Evolutionary conservation across 164 flowering plant species (phyloP).

Genomic region (Santalum album): DNA sequence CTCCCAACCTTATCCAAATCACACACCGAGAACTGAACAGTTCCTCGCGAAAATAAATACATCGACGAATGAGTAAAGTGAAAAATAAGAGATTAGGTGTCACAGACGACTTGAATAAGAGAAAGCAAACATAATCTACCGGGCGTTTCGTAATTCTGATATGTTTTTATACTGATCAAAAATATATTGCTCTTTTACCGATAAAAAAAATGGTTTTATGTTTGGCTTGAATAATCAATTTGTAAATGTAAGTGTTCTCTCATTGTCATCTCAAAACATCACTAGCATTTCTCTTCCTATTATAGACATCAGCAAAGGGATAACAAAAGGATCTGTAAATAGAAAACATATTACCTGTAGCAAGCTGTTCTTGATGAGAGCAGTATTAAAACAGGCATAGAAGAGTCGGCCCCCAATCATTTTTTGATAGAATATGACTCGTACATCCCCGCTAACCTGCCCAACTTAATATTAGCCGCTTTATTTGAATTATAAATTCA

Average conservation of each 20-base stretch:
- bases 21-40: constrained; percentile 44
- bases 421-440: constrained; percentile 64
- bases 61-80: too few species aligned
- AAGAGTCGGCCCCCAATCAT: constrained; percentile 76
- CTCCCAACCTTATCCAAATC: constrained; percentile 75
- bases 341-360: constrained; percentile 43
- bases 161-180: too few species aligned
- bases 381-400: constrained; percentile 73
- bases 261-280: neutral
- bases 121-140: too few species aligned
- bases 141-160: too few species aligned
- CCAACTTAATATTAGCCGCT: neutral
- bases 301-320: neutral
- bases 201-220: neutral
- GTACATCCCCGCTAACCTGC: constrained; percentile 73
- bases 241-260: neutral
- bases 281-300: neutral
- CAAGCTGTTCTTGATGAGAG: constrained; percentile 60
- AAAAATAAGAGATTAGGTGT: neutral
- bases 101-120: too few species aligned
- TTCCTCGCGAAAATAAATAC: neutral
- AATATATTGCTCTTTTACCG: too few species aligned
- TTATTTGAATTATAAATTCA: too few species aligned
- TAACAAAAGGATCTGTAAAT: neutral
- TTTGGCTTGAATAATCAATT: too few species aligned